Evolutionary conservation across 495 filamentous ascomycete species (phyloP).

Genomic region (Thermothielavioides terrestris): DNA sequence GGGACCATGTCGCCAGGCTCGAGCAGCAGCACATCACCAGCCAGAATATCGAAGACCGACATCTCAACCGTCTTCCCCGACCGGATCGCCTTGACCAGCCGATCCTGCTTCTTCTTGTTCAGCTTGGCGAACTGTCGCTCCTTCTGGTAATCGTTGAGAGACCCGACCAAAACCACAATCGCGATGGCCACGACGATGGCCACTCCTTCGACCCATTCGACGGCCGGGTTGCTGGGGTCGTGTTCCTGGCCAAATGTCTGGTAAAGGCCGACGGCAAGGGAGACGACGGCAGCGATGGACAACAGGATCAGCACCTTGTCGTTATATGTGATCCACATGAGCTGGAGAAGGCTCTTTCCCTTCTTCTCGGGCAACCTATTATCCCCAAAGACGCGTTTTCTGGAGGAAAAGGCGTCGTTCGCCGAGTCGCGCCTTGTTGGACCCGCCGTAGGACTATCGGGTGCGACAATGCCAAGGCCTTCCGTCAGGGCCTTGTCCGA

Average conservation of each 20-base stretch:
- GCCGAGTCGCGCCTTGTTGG: slow-evolving; percentile 12
- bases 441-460: slow-evolving; percentile 7
- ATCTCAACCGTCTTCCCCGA: slow-evolving; percentile 66
- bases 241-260: slow-evolving; percentile 46
- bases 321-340: slow-evolving; percentile 82
- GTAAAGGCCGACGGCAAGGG: slow-evolving; percentile 64
- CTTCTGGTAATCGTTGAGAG: slow-evolving; percentile 71
- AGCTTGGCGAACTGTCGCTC: slow-evolving; percentile 72
- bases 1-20: slow-evolving; percentile 70
- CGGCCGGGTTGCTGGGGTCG: slow-evolving; percentile 34
- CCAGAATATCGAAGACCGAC: slow-evolving; percentile 62
- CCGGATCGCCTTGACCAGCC: slow-evolving; percentile 65
- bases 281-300: slow-evolving; percentile 63
- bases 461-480: slow-evolving; percentile 12
- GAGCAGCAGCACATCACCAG: slow-evolving; percentile 63
- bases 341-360: slow-evolving; percentile 57
- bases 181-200: slow-evolving; percentile 69
- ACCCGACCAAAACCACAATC: slow-evolving; percentile 67
- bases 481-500: slow-evolving; percentile 27
- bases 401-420: slow-evolving; percentile 45
- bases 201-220: slow-evolving; percentile 76
- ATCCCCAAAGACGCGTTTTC: slow-evolving; percentile 60
- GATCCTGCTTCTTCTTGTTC: slow-evolving; percentile 73
- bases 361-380: slow-evolving; percentile 70
- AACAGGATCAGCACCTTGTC: slow-evolving; percentile 76